These are phyloP conservation scores for Penicillium sp. DNA, from an alignment of 2,329 filamentous ascomycete genomes.

Conservation along the genomic window DNA sequence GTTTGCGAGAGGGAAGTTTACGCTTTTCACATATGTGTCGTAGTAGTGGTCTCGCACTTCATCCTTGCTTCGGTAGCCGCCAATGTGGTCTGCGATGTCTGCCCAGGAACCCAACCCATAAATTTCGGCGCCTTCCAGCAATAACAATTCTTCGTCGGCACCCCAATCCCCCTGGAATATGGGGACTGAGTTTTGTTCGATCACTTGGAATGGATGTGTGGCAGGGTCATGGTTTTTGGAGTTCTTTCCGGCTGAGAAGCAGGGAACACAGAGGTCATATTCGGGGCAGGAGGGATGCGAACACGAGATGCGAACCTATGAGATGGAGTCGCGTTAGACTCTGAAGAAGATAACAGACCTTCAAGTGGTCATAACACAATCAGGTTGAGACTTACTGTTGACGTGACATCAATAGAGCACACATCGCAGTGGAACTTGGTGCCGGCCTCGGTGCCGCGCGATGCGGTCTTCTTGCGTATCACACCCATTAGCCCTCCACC, in stretches of 20 bases:
- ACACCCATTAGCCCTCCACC: conserved; percentile 68
- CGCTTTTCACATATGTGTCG: conserved; percentile 78
- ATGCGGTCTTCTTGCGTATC: conserved; percentile 91
- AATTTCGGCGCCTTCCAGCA: conserved; percentile 91
- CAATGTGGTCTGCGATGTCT: conserved; percentile 96
- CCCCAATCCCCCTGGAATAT: conserved; percentile 96
- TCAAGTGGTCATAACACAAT: not conserved
- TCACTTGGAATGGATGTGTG: conserved; percentile 85
- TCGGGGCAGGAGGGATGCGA: conserved; percentile 80
- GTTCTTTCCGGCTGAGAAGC: conserved; percentile 78
- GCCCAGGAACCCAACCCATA: conserved; percentile 97
- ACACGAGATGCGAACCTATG: conserved; percentile 88
- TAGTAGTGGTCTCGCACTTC: conserved; percentile 96
- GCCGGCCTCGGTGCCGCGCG: conserved; percentile 78
- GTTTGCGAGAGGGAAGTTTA: conserved; percentile 80
- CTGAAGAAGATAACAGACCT: not conserved
- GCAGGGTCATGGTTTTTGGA: conserved; percentile 83
- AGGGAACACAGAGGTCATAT: conserved; percentile 95
- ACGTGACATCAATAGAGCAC: conserved; percentile 94
- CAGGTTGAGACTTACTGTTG: conserved; percentile 64
- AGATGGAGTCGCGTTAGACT: not conserved
- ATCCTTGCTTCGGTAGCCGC: conserved; percentile 88
- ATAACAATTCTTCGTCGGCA: conserved; percentile 89
- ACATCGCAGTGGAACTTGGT: conserved; percentile 98
- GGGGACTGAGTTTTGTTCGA: conserved; percentile 97